Percentiles rank a stretch among this genome's conserved stretches.
Conservation (phyloP, 345 rosid species). For the Schrenkiella parvula region DNA sequence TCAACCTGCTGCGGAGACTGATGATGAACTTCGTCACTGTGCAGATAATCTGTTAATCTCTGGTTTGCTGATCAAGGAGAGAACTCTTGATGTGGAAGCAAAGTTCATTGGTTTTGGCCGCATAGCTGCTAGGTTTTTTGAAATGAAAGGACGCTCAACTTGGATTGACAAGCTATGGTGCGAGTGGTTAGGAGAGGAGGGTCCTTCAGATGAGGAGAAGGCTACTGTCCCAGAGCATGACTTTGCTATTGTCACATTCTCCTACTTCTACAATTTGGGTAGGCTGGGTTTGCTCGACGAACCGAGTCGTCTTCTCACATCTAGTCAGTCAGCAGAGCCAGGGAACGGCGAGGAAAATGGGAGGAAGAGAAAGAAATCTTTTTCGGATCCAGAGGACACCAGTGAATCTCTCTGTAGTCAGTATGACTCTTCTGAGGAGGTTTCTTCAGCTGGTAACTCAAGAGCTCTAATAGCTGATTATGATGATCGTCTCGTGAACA, state of each 20-base stretch:
- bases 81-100: slow-evolving; percentile 53
- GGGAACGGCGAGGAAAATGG: slow-evolving; percentile 37
- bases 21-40: slow-evolving; percentile 5
- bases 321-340: slow-evolving; percentile 35
- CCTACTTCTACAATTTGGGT: slow-evolving; percentile 63
- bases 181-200: slow-evolving; percentile 72
- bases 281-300: slow-evolving; percentile 61
- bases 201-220: slow-evolving; percentile 33
- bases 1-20: slow-evolving; percentile 16
- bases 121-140: slow-evolving; percentile 53
- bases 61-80: slow-evolving; percentile 53
- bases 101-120: slow-evolving; percentile 52
- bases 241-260: slow-evolving; percentile 64
- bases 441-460: slow-evolving; percentile 44
- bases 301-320: slow-evolving; percentile 49
- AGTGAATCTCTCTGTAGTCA: slow-evolving; percentile 58
- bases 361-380: slow-evolving; percentile 63
- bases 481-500: slow-evolving; percentile 57
- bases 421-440: slow-evolving; percentile 67
- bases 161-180: slow-evolving; percentile 76
- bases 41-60: slow-evolving; percentile 44
- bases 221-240: slow-evolving; percentile 49
- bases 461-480: slow-evolving; percentile 45
- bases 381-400: slow-evolving; percentile 78
- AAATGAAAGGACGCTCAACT: slow-evolving; percentile 38